A percentile compares a stretch with the other conserved stretches of the same genome.
phyloP scores from a whole-genome alignment of 2,329 filamentous ascomycete species.

The Trichoderma polysporum region DNA sequence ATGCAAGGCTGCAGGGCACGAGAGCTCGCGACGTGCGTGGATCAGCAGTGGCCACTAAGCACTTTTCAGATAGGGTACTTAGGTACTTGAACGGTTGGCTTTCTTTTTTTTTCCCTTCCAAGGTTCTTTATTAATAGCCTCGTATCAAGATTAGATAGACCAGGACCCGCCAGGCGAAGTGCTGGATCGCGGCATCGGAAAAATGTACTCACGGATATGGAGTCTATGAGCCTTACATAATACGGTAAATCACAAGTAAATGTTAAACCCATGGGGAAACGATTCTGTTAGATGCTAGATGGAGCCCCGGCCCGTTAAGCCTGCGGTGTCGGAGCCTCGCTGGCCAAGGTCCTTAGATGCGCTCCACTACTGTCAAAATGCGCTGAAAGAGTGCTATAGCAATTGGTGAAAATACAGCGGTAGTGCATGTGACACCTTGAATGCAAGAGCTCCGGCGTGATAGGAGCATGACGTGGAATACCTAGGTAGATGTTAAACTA shows the following conservation, averaged over 20 bases:
- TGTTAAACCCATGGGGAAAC: neutral
- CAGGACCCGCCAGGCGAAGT: neutral
- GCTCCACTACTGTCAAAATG: neutral
- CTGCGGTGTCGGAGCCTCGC: slow-evolving; percentile 16
- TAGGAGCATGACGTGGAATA: neutral
- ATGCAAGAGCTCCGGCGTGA: neutral
- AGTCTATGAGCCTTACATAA: neutral
- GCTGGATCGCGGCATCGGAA: too few species aligned
- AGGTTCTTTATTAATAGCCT: neutral
- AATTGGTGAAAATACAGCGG: neutral
- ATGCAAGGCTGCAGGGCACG: slow-evolving; percentile 17
- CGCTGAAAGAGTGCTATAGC: neutral
- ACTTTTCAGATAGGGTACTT: neutral
- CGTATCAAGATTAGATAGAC: neutral
- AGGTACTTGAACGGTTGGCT: neutral
- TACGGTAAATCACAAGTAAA: neutral
- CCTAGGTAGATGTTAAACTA: neutral
- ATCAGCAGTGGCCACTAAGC: neutral
- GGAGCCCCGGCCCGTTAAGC: too few species aligned
- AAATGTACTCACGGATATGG: neutral
- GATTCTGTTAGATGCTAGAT: neutral
- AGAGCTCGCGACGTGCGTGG: slow-evolving; percentile 15
- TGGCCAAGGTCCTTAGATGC: neutral
- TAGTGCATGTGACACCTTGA: neutral
- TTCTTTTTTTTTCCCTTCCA: neutral